Evolutionary conservation across 2,329 filamentous ascomycete species (phyloP), one percentile per base, ranked within the genome.

Genomic region (Alternaria sp.): DNA sequence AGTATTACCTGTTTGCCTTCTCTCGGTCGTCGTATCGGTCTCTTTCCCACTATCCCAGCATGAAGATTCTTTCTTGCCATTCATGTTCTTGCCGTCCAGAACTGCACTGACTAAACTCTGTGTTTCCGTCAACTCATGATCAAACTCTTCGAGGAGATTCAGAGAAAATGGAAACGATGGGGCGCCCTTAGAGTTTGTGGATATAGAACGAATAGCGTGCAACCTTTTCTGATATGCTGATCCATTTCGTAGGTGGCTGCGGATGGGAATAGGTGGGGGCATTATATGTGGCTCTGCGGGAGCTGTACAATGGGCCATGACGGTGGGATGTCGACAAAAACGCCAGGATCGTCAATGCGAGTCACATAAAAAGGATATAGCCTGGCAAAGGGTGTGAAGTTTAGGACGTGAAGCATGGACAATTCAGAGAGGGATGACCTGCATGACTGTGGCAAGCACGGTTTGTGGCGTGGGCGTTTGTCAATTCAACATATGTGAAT

Each of bases 191-290:
- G 38, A 27, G n/a, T 5, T 51, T 7, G 9, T 12, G 14, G 14
- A 11, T 16, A 27, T 20, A 20, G 32, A 53, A 12, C 22, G 11
- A 10, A 59, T 50, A 34, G 12, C 34, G 30, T 30, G 11, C 12
- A 46, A 22, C 22, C 38, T 36, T 4, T 27, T 20, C 11, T 60
- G 61, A 50, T 54, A 40, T 30, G 30, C 14, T 28, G 50, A 30
- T 2, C 22, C 38, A n/a, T 48, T 16, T 34, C 56, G 55, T 16
- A 59, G 36, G 34, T 41, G 58, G 34, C 53, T 64, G 18, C 56
- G 60, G 16, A 32, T 2, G 38, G 65, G 60, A 30, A 63, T 52
- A 8, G 53, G 34, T 1, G 59, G 63, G 41, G 63, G 63, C 14
- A 30, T 43, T 20, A 38, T 11, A 25, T 41, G 57, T 16, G 55